A percentile compares a stretch with the other conserved stretches of the same genome.
Conservation (phyloP, 2,329 filamentous ascomycete species). For the Pseudopithomyces chartarum region DNA sequence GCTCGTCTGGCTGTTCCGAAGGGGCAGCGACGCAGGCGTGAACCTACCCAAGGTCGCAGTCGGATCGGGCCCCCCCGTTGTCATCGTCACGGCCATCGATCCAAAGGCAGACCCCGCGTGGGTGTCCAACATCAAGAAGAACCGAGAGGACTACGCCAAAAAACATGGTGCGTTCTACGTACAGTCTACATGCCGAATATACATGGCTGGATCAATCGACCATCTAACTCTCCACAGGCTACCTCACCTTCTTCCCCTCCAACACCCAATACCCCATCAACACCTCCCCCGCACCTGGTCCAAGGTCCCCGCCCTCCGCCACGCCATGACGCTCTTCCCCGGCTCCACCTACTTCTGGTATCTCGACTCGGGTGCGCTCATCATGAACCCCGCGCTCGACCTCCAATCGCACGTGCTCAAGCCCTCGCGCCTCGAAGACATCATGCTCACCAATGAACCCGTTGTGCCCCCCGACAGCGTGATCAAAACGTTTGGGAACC, state of each 20-base stretch:
- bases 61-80: slow-evolving; percentile 59
- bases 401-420: slow-evolving; percentile 75
- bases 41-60: slow-evolving; percentile 41
- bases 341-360: slow-evolving; percentile 84
- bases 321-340: slow-evolving; percentile 82
- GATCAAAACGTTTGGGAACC: slow-evolving; percentile 87
- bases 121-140: slow-evolving; percentile 75
- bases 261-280: slow-evolving; percentile 75
- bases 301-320: slow-evolving; percentile 82
- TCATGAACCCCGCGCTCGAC: slow-evolving; percentile 78
- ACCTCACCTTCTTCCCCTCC: slow-evolving; percentile 81
- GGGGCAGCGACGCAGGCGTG: slow-evolving; percentile 19
- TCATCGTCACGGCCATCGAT: slow-evolving; percentile 87
- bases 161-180: slow-evolving; percentile 71
- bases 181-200: too few relatives aligned
- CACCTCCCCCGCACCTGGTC: slow-evolving; percentile 67
- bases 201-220: too few relatives aligned
- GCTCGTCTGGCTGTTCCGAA: slow-evolving; percentile 43
- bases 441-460: slow-evolving; percentile 84
- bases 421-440: slow-evolving; percentile 67
- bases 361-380: slow-evolving; percentile 81
- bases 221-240: too few relatives aligned
- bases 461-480: slow-evolving; percentile 95
- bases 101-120: slow-evolving; percentile 69
- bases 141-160: slow-evolving; percentile 81